These are phyloP conservation scores for Xylaria scruposa DNA, from an alignment of 495 filamentous ascomycete species.

Conservation along the genomic window DNA sequence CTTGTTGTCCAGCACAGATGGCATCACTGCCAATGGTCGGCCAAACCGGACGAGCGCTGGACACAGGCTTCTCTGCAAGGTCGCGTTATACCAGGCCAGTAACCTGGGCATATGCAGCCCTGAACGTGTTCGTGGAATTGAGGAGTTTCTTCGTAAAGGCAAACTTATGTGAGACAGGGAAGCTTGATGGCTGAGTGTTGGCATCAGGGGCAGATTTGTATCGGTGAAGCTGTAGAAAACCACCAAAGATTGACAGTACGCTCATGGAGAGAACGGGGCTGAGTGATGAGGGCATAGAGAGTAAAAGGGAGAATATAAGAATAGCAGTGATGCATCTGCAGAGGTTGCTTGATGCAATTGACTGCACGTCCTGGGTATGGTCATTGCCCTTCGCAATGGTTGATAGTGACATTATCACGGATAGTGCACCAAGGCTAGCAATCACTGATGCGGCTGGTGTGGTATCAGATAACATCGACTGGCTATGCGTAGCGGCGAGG, in stretches of 20 bases:
- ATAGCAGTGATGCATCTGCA: background rate
- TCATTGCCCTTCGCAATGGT: background rate
- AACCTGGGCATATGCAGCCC: background rate
- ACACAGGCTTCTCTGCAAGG: background rate
- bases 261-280: background rate
- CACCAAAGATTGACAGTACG: background rate
- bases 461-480: background rate
- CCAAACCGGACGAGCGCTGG: background rate
- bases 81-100: background rate
- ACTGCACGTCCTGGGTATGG: background rate
- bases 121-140: background rate
- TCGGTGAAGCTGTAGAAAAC: background rate
- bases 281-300: background rate
- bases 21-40: background rate
- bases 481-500: background rate
- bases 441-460: background rate
- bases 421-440: constrained; percentile 1
- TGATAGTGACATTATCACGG: background rate
- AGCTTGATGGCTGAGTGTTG: background rate
- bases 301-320: constrained; percentile 1
- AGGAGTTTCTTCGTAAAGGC: background rate
- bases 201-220: background rate
- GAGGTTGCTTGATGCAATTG: background rate
- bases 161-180: background rate
- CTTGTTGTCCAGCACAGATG: background rate